Conservation (phyloP, 345 rosid genomes). For the Cardamine resedifolia region DNA sequence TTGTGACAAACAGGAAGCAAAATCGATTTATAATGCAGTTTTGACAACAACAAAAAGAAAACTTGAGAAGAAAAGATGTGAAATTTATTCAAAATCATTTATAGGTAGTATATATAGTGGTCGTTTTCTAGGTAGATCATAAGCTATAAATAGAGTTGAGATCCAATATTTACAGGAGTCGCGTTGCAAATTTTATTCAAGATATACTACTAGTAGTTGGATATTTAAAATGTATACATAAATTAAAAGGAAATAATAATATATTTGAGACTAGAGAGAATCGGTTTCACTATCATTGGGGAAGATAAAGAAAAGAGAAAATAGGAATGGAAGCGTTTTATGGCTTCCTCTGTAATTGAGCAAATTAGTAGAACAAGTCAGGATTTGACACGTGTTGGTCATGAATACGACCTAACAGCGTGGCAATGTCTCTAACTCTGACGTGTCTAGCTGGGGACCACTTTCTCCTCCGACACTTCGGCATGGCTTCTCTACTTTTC, state of each 20-base stretch:
- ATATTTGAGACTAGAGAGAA: not conserved
- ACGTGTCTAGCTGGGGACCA: constrained; percentile 39
- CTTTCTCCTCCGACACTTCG: constrained; percentile 39
- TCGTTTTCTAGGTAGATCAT: too few species aligned
- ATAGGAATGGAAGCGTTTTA: not conserved
- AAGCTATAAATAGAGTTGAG: not conserved
- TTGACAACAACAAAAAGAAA: too few species aligned
- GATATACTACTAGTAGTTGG: too few species aligned
- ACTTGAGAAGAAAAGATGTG: too few species aligned
- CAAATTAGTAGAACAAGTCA: constrained; percentile 27
- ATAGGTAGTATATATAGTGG: too few species aligned
- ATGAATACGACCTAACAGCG: constrained; percentile 35
- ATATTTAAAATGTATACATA: not conserved
- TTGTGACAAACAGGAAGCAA: too few species aligned
- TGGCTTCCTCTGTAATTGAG: constrained; percentile 9
- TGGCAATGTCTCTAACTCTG: constrained; percentile 29
- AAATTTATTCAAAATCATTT: too few species aligned
- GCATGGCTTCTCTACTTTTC: constrained; percentile 21
- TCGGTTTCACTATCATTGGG: too few species aligned
- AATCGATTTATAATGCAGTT: too few species aligned
- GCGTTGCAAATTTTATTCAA: not conserved
- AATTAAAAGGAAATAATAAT: not conserved
- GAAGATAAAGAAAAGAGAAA: not conserved
- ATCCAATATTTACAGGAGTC: not conserved
- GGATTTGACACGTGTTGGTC: constrained; percentile 30